Conservation (phyloP, 2,329 filamentous ascomycete genomes). For the Aspergillus sp. region DNA sequence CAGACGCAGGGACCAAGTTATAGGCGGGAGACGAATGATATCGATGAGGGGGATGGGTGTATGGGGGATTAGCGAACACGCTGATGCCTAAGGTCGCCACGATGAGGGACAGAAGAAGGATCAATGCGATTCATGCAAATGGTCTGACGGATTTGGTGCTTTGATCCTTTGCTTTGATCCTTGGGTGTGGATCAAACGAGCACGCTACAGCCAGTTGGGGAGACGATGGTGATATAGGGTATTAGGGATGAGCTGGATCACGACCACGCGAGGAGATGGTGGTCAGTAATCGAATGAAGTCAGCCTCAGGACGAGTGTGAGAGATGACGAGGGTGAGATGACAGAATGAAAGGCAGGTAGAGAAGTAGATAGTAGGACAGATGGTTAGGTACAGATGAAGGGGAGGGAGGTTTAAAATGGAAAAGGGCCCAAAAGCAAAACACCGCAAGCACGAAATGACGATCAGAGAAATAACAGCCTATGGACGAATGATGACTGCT, state of each 20-base stretch:
- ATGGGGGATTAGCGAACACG: conserved; percentile 31
- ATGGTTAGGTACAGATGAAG: conserved; percentile 1
- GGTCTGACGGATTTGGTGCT: not conserved
- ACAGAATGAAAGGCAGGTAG: not conserved
- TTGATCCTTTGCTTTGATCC: not conserved
- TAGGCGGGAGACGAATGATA: conserved; percentile 30
- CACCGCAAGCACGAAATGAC: conserved; percentile 1
- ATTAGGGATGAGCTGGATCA: not conserved
- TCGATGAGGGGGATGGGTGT: conserved; percentile 31
- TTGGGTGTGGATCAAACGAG: no score
- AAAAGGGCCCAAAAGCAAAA: conserved; percentile 5
- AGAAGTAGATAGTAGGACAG: not conserved
- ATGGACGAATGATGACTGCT: no score
- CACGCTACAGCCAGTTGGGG: no score
- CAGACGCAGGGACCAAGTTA: conserved; percentile 18
- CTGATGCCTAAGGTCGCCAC: conserved; percentile 37
- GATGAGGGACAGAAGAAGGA: conserved; percentile 30
- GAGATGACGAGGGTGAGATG: not conserved
- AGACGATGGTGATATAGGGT: not conserved
- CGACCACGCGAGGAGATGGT: no score
- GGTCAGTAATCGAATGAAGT: no score
- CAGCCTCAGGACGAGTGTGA: not conserved
- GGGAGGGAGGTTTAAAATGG: not conserved
- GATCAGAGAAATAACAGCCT: conserved; percentile 6
- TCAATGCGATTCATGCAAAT: conserved; percentile 1